Conservation (phyloP, 2,329 filamentous ascomycete genomes). For the Fusarium napiforme region DNA sequence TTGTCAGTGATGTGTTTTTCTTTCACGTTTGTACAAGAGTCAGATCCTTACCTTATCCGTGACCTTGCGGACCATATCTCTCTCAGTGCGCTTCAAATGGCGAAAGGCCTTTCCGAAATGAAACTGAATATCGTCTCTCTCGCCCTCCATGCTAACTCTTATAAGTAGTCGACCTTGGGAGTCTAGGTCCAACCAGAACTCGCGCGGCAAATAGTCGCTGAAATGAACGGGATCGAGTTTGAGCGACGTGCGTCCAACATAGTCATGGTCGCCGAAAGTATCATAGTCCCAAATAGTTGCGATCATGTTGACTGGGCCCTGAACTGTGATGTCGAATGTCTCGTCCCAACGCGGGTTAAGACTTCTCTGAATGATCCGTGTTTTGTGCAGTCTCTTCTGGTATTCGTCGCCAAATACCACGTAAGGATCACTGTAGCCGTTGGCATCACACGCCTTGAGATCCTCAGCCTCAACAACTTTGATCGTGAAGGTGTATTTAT, state of each 20-base stretch:
- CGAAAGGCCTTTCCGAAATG: slow-evolving; percentile 98
- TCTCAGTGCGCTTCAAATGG: slow-evolving; percentile 91
- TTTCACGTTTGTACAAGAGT: background rate
- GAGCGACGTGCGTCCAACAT: slow-evolving; percentile 93
- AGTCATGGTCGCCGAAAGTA: slow-evolving; percentile 96
- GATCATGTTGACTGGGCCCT: slow-evolving; percentile 91
- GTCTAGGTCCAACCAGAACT: slow-evolving; percentile 98
- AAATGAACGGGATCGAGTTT: slow-evolving; percentile 99
- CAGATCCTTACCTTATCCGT: slow-evolving; percentile 83
- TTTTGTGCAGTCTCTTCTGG: slow-evolving; percentile 95
- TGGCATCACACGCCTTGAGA: slow-evolving; percentile 96
- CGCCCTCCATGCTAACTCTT: slow-evolving; percentile 97
- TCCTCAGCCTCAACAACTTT: slow-evolving; percentile 99
- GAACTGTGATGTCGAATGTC: slow-evolving; percentile 93
- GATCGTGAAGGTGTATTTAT: slow-evolving; percentile 97
- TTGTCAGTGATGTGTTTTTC: slow-evolving; percentile 22
- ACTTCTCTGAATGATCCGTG: slow-evolving; percentile 87
- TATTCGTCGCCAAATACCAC: slow-evolving; percentile 97
- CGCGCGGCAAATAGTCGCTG: slow-evolving; percentile 91
- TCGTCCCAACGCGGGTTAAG: slow-evolving; percentile 98
- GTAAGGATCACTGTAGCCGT: slow-evolving; percentile 94
- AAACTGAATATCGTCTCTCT: slow-evolving; percentile 97
- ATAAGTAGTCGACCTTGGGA: slow-evolving; percentile 91
- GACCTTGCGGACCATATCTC: slow-evolving; percentile 97
- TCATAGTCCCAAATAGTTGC: slow-evolving; percentile 99